Percentiles rank a stretch among this genome's conserved stretches.
phyloP scores from a whole-genome alignment of 495 filamentous ascomycete genomes.

The Penicillium flavigenum region DNA sequence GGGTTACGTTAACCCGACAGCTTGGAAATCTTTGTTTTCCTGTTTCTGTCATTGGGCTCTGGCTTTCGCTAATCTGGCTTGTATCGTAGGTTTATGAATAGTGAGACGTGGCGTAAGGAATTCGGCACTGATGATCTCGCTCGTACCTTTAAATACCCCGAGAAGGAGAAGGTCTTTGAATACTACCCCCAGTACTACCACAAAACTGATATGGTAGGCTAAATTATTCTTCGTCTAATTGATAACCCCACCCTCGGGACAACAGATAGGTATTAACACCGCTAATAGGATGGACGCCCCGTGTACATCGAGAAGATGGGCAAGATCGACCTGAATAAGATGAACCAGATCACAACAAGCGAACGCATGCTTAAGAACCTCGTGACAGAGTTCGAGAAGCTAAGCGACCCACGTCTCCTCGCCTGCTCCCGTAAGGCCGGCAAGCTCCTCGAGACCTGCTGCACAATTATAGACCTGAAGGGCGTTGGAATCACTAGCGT shows the following conservation, averaged over 20 bases:
- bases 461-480: conserved; percentile 95
- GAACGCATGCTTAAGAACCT: conserved; percentile 96
- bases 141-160: conserved; percentile 77
- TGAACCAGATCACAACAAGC: conserved; percentile 89
- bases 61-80: conserved; percentile 6
- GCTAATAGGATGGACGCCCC: conserved; percentile 80
- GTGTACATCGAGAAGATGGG: conserved; percentile 96
- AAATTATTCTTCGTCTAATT: conserved; percentile 4
- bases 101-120: conserved; percentile 86
- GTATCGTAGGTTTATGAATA: conserved; percentile 74
- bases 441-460: conserved; percentile 91
- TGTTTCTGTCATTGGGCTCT: background rate
- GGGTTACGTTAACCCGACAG: background rate
- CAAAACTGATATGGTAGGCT: conserved; percentile 89
- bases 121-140: conserved; percentile 84
- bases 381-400: conserved; percentile 93
- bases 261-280: too few species aligned
- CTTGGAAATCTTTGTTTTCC: background rate
- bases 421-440: conserved; percentile 93
- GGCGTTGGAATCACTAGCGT: conserved; percentile 82
- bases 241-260: conserved; percentile 4
- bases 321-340: conserved; percentile 83
- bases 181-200: conserved; percentile 99
- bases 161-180: conserved; percentile 83
- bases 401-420: conserved; percentile 87